Evolutionary conservation across 2,329 filamentous ascomycete species (phyloP), one percentile per base, ranked within the genome.

Genomic region (Fusarium neocosmosporiellum): DNA sequence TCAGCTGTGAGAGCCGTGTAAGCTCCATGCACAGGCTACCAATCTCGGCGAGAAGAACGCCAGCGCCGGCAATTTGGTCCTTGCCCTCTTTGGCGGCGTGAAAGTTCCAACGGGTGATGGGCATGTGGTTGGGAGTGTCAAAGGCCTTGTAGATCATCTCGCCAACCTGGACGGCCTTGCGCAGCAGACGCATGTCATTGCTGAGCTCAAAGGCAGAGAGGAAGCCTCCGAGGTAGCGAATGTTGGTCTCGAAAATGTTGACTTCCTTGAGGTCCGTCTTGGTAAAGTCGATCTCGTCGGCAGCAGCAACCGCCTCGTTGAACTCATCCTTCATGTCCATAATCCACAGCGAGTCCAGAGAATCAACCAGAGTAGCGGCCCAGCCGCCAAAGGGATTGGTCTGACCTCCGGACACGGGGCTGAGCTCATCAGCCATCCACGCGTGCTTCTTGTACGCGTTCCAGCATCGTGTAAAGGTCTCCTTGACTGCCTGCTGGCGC

Each of bases 1-100:
- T 95, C 67, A 95, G 82, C 79, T 95, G 93, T 3, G 92, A 91
- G 57, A 95, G 83, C 18, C 91, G 87, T 16, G 92, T 93, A 79
- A 95, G 91, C 75, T 95, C 93, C 65, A 95, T 81, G 1, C 89
- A 91, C 58, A 95, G 83, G 7, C 91, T 93, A 7, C 92, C 93
- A 2, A 85, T 83, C 7, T 84, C 83, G 8, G 86, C 86, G 4
- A 84, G 83, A 16, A 85, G 83, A 6, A 87, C 84, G 0, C 80
- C 81, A 0, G 75, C 63, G 7, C 84, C 83, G 0, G 74, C 78
- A 16, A 70, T 65, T 65, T 78, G 74, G 39, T 76, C 74, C 16
- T 73, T 72, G 11, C 70, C 67, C 65, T 83, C 83, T 4, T 83
- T 83, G 6, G 74, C 71, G 6, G 77, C 70, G 7, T 78, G 73